Evolutionary conservation across 1,139 yeast genomes (phyloP).

Genomic region (Yamadazyma membranifaciens): DNA sequence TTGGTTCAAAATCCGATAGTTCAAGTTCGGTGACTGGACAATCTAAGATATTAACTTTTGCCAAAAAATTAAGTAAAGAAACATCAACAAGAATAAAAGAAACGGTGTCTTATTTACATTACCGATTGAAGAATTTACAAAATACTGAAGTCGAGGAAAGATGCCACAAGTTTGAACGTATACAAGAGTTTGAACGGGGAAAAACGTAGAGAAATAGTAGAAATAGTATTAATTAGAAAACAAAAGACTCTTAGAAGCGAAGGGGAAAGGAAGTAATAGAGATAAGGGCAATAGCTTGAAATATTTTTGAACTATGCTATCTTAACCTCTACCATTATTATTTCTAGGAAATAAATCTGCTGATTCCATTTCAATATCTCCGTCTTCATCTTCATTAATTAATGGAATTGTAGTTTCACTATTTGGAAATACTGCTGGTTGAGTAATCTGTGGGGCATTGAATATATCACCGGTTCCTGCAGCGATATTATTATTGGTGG

Average conservation of each 20-base stretch:
- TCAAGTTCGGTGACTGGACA: not conserved
- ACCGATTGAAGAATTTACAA: slow-evolving; percentile 11
- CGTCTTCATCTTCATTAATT: slow-evolving; percentile 29
- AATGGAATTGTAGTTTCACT: slow-evolving; percentile 27
- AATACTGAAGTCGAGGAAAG: slow-evolving; percentile 6
- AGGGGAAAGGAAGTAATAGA: not conserved
- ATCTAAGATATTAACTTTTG: not conserved
- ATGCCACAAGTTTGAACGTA: not conserved
- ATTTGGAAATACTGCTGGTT: slow-evolving; percentile 43
- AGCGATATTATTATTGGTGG: not conserved
- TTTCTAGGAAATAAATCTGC: slow-evolving; percentile 35
- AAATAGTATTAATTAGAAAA: too few relatives aligned
- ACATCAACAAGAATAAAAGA: slow-evolving; percentile 18
- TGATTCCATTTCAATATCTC: slow-evolving; percentile 37
- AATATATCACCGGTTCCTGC: slow-evolving; percentile 8
- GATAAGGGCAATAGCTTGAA: too few relatives aligned
- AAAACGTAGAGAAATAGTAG: too few relatives aligned
- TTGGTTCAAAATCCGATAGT: not conserved
- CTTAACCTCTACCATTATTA: slow-evolving; percentile 1
- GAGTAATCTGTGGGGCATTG: slow-evolving; percentile 45
- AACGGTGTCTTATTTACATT: slow-evolving; percentile 22
- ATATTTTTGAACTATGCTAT: slow-evolving; percentile 1
- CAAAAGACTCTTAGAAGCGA: too few relatives aligned
- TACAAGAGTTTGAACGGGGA: too few relatives aligned
- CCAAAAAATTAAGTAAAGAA: slow-evolving; percentile 15